Evolutionary conservation across 495 filamentous ascomycete genomes (phyloP).

Genomic region (Penicillium daleae): DNA sequence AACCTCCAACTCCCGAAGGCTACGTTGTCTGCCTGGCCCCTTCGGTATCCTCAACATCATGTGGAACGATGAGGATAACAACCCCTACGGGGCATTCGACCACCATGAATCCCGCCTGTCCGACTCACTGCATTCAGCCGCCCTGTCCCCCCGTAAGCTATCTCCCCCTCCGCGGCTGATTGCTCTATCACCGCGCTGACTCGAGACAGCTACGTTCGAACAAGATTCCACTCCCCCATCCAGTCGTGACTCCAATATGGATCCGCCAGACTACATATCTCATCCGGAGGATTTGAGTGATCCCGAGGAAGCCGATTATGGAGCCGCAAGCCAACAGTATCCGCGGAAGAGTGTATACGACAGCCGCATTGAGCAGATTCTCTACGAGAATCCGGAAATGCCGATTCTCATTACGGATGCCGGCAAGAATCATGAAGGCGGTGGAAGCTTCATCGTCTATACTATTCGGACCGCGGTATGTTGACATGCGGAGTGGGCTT

Average conservation of each 20-base stretch:
- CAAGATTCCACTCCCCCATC: conserved; percentile 53
- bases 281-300: conserved; percentile 60
- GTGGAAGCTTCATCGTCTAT: conserved; percentile 92
- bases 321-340: conserved; percentile 38
- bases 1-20: conserved; percentile 14
- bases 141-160: conserved; percentile 54
- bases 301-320: conserved; percentile 56
- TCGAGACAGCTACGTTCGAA: conserved; percentile 43
- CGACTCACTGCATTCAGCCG: conserved; percentile 67
- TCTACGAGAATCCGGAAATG: conserved; percentile 91
- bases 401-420: conserved; percentile 89
- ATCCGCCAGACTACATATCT: conserved; percentile 63
- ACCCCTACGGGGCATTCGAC: conserved; percentile 90
- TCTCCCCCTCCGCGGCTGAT: conserved; percentile 11
- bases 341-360: conserved; percentile 82
- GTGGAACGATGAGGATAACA: conserved; percentile 93
- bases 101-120: conserved; percentile 78
- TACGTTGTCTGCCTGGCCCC: conserved; percentile 20
- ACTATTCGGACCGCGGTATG: conserved; percentile 90
- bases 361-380: conserved; percentile 92
- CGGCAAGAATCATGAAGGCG: conserved; percentile 90
- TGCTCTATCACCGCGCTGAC: conserved; percentile 21
- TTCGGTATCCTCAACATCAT: conserved; percentile 29
- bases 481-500: neutral
- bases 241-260: conserved; percentile 49